Evolutionary conservation across 305 asterid species (phyloP).

Genomic region (Nicotiana rustica): DNA sequence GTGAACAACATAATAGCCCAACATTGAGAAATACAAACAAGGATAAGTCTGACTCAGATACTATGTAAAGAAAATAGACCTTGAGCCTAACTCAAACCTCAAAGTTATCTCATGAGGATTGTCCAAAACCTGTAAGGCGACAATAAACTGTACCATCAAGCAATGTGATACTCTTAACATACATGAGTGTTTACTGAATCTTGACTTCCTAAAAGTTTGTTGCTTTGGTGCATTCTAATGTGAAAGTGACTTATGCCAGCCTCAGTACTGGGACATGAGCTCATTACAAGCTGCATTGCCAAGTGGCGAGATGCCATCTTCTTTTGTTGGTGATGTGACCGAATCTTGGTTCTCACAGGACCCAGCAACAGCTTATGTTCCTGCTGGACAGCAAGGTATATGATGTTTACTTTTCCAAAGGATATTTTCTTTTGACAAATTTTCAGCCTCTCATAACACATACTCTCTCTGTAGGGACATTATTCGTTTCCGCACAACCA

Average conservation of each 20-base stretch:
- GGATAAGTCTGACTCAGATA: neutral
- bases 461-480: constrained; percentile 52
- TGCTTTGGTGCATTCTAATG: constrained; percentile 38
- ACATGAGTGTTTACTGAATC: neutral
- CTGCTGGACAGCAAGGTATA: constrained; percentile 50
- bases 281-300: constrained; percentile 82
- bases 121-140: neutral
- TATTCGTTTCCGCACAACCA: constrained; percentile 63
- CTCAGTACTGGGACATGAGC: constrained; percentile 81
- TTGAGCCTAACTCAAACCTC: constrained; percentile 6
- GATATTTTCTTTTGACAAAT: constrained; percentile 30
- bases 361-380: constrained; percentile 53
- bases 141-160: neutral
- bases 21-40: neutral
- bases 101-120: neutral
- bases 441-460: constrained; percentile 29
- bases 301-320: constrained; percentile 53
- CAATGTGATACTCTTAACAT: neutral
- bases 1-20: neutral
- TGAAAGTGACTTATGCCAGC: constrained; percentile 38
- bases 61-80: constrained; percentile 6
- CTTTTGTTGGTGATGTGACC: constrained; percentile 56
- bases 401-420: constrained; percentile 33
- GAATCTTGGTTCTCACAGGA: constrained; percentile 71
- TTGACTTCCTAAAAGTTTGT: neutral